Evolutionary conservation across 228 moss, liverwort and hornwort species (phyloP).

Genomic region (Sphagnum fallax): DNA sequence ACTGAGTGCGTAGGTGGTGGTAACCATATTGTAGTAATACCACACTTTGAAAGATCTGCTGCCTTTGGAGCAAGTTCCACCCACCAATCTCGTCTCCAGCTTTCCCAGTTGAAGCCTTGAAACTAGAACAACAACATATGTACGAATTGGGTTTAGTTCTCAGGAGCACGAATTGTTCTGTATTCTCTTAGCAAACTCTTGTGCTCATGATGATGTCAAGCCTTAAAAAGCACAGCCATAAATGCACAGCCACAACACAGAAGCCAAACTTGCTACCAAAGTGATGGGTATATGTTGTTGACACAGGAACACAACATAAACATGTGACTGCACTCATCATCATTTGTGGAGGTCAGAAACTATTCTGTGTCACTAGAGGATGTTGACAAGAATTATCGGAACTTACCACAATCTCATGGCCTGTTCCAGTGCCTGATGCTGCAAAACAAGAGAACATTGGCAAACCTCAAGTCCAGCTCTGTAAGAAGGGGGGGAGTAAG

Average conservation of each 20-base stretch:
- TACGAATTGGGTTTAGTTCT: not conserved
- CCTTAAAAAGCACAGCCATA: no score
- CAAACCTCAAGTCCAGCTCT: not conserved
- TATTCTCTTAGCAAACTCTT: no score
- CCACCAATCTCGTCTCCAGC: conserved; percentile 88
- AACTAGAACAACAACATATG: conserved; percentile 25
- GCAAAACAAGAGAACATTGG: conserved; percentile 12
- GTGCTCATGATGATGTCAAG: no score
- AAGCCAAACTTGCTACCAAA: no score
- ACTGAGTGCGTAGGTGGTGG: conserved; percentile 88
- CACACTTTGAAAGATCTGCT: conserved; percentile 72
- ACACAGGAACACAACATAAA: no score
- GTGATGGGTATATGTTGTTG: no score
- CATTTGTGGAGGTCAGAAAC: no score
- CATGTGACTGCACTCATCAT: no score
- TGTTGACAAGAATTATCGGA: not conserved
- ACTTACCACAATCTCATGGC: conserved; percentile 80
- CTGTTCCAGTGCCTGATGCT: conserved; percentile 81
- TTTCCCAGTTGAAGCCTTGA: conserved; percentile 97
- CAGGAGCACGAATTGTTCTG: no score
- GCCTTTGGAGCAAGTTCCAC: conserved; percentile 78
- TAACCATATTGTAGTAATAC: conserved; percentile 86
- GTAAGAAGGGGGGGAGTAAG: not conserved
- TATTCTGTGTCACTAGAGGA: no score
- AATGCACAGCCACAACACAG: no score